phyloP scores from a whole-genome alignment of 768 basidiomycete genomes.

The Russula sp. region DNA sequence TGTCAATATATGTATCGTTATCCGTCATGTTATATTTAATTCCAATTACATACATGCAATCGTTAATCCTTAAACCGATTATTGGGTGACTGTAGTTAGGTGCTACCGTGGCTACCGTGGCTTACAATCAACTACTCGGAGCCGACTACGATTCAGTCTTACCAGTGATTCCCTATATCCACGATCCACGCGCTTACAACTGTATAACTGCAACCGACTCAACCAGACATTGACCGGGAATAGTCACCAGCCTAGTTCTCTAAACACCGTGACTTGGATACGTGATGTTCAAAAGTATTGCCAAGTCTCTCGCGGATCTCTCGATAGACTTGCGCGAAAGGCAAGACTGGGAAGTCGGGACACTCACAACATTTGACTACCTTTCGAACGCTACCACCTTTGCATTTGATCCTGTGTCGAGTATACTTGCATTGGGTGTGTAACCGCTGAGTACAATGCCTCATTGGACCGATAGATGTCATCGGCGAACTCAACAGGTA shows the following conservation, averaged over 20 bases:
- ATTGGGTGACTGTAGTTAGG: too few species aligned
- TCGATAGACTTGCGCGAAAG: conserved; percentile 50
- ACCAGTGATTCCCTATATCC: neutral
- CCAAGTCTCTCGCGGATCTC: conserved; percentile 39
- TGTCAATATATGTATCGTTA: conserved; percentile 13
- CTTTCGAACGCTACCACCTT: conserved; percentile 44
- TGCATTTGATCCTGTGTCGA: conserved; percentile 52
- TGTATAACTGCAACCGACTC: neutral
- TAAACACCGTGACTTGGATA: neutral
- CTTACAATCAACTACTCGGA: too few species aligned
- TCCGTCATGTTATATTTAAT: conserved; percentile 17
- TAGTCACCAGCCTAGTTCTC: neutral
- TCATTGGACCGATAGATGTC: neutral
- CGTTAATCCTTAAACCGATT: neutral
- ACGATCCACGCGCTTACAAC: neutral
- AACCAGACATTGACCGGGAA: too few species aligned
- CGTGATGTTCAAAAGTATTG: conserved; percentile 13
- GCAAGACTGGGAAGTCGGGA: conserved; percentile 49
- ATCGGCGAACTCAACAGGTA: conserved; percentile 38
- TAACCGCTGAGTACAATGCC: neutral
- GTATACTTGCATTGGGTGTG: conserved; percentile 56
- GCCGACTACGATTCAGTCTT: too few species aligned
- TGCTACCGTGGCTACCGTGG: too few species aligned
- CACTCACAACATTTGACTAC: conserved; percentile 43
- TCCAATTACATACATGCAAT: neutral